Evolutionary conservation across 139 green algal species (phyloP).

Genomic region (Microglena sp.): DNA sequence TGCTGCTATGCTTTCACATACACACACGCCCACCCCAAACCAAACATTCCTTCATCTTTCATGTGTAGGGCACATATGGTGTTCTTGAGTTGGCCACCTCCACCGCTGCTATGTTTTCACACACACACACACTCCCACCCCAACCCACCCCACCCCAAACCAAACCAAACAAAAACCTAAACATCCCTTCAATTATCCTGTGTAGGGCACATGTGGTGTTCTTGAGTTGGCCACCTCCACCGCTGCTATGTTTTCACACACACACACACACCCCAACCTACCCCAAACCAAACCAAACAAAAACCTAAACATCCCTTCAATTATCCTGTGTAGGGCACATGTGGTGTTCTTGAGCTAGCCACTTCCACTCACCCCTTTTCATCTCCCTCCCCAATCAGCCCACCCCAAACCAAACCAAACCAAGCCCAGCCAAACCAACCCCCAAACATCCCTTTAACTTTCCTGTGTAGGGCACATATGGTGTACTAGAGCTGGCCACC

Average conservation of each 20-base stretch:
- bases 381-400: not conserved
- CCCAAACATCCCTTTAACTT: too few species aligned
- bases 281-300: not conserved
- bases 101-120: slow-evolving; percentile 18
- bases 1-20: slow-evolving; percentile 18
- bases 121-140: not conserved
- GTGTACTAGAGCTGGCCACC: slow-evolving; percentile 22
- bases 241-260: slow-evolving; percentile 19
- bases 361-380: not conserved
- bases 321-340: not conserved
- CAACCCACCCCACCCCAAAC: not conserved
- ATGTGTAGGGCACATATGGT: slow-evolving; percentile 5
- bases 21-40: not conserved
- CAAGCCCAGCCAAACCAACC: not conserved
- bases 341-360: not conserved
- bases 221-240: slow-evolving; percentile 23
- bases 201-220: slow-evolving; percentile 11
- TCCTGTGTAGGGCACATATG: slow-evolving; percentile 10
- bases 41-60: not conserved
- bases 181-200: not conserved
- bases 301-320: not conserved
- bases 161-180: too few species aligned
- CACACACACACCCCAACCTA: not conserved
- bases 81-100: slow-evolving; percentile 25
- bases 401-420: not conserved